Evolutionary conservation across 1,284 basidiomycete genomes (phyloP).

Genomic region (Papiliotrema laurentii): DNA sequence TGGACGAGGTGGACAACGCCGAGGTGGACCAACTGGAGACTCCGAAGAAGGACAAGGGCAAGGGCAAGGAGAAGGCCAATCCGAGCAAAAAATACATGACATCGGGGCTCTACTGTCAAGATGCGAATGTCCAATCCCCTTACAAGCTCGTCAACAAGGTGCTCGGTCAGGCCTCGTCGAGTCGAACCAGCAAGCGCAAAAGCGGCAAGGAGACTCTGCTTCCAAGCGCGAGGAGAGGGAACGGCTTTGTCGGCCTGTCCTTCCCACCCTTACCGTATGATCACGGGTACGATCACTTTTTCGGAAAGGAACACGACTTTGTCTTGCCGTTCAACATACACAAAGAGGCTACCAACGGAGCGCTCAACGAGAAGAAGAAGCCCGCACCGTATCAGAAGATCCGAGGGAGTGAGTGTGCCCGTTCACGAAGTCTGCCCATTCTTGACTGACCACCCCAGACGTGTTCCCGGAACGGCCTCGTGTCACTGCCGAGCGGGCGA

Average conservation of each 20-base stretch:
- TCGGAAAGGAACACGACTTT: conserved; percentile 41
- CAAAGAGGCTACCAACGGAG: conserved; percentile 42
- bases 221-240: background rate
- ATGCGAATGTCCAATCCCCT: conserved; percentile 24
- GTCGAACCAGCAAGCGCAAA: conserved; percentile 1
- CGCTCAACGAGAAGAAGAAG: conserved; percentile 41
- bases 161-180: conserved; percentile 9
- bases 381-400: conserved; percentile 37
- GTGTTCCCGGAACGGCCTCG: conserved; percentile 33
- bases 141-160: conserved; percentile 30
- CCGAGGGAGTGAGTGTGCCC: conserved; percentile 24
- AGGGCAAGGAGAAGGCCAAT: conserved; percentile 3
- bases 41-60: conserved; percentile 3
- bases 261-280: conserved; percentile 42
- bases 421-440: background rate
- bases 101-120: conserved; percentile 40
- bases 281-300: conserved; percentile 31
- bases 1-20: background rate
- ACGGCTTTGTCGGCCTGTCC: conserved; percentile 4
- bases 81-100: conserved; percentile 23
- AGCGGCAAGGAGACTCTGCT: background rate
- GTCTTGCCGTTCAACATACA: conserved; percentile 44
- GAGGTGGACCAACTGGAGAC: background rate
- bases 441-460: conserved; percentile 25
- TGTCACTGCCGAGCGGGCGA: conserved; percentile 22